Percentiles rank a stretch among this genome's conserved stretches.
Evolutionary conservation across 176 grass and related monocot genomes (phyloP).

Genomic region (Eleusine indica): DNA sequence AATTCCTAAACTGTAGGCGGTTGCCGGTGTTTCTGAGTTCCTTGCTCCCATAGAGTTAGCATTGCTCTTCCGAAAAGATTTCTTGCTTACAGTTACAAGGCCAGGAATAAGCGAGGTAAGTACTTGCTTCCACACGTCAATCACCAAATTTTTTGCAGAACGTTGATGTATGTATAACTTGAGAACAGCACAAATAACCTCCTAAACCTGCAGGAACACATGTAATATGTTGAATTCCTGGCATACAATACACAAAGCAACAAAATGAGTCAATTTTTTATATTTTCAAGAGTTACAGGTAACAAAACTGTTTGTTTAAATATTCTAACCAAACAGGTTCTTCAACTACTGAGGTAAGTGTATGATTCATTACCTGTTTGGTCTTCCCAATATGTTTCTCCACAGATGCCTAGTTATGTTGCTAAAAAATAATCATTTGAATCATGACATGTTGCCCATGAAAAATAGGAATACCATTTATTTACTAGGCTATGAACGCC

Average conservation of each 20-base stretch:
- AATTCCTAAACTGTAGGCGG: not conserved
- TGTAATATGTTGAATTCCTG: not conserved
- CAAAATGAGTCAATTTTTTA: not conserved
- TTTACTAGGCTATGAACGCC: not conserved
- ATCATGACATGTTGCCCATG: not conserved
- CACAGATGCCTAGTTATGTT: no score
- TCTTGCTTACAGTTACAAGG: not conserved
- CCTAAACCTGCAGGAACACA: conserved; percentile 56
- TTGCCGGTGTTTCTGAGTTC: not conserved
- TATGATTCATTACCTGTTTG: no score
- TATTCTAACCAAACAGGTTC: not conserved
- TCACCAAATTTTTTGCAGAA: not conserved
- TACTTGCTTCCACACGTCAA: not conserved
- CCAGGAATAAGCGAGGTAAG: not conserved
- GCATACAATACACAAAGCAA: not conserved
- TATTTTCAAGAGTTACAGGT: not conserved
- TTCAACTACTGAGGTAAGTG: not conserved
- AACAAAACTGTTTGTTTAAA: no score
- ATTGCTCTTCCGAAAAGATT: not conserved
- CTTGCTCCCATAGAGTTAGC: not conserved
- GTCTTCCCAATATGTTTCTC: no score
- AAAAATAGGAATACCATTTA: not conserved
- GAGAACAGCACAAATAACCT: conserved; percentile 67
- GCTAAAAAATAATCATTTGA: no score
- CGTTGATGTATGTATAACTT: conserved; percentile 56